Percentiles rank a stretch among this genome's conserved stretches.
Evolutionary conservation across 164 flowering plant species (phyloP).

Genomic region (Vitis amurensis): DNA sequence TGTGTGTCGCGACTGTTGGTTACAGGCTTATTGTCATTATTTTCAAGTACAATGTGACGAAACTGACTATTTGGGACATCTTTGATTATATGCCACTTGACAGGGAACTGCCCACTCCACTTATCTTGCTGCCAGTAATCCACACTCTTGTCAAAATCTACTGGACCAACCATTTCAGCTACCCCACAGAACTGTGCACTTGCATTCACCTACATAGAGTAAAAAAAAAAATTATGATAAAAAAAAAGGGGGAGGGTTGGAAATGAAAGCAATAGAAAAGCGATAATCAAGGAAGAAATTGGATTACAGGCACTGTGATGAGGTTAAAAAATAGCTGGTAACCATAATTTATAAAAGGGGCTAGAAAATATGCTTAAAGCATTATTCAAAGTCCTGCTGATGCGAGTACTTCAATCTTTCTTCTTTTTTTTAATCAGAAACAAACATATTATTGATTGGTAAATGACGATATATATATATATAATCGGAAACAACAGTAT

Average conservation of each 20-base stretch:
- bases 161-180: constrained; percentile 94
- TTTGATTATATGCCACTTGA: constrained; percentile 91
- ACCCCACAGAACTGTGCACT: constrained; percentile 97
- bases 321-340: too few relatives aligned
- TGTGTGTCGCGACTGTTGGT: constrained; percentile 97
- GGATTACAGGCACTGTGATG: too few relatives aligned
- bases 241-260: not conserved
- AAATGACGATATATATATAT: too few relatives aligned
- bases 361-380: too few relatives aligned
- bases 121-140: constrained; percentile 97
- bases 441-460: too few relatives aligned
- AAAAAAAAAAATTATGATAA: not conserved
- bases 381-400: too few relatives aligned
- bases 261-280: too few relatives aligned
- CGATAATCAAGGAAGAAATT: too few relatives aligned
- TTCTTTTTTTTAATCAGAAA: too few relatives aligned
- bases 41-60: constrained; percentile 84
- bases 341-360: too few relatives aligned
- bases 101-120: constrained; percentile 96
- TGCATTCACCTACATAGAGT: constrained; percentile 76
- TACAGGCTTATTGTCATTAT: constrained; percentile 96
- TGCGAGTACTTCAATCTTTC: too few relatives aligned
- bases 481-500: too few relatives aligned
- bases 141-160: constrained; percentile 84
- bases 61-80: constrained; percentile 91